Evolutionary conservation across 805 yeast species (phyloP).

Genomic region (Saccharomycopsis synnaedendra): DNA sequence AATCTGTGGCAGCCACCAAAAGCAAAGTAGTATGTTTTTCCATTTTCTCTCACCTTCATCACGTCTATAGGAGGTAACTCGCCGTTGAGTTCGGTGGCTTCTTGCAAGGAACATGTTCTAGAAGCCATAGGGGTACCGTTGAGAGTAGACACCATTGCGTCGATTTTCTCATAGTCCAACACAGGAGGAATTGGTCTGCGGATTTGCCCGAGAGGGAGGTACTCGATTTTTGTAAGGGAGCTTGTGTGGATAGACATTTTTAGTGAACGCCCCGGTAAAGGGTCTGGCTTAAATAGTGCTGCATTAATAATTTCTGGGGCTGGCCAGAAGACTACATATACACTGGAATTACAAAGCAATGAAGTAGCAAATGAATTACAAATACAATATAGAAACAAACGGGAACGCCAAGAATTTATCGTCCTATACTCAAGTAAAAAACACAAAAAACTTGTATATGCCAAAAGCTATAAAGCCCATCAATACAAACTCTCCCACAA

Average conservation of each 20-base stretch:
- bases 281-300: too few relatives aligned
- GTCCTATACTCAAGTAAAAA: too few relatives aligned
- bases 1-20: slow-evolving; percentile 89
- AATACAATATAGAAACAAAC: too few relatives aligned
- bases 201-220: slow-evolving; percentile 56
- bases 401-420: too few relatives aligned
- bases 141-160: slow-evolving; percentile 65
- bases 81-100: slow-evolving; percentile 32
- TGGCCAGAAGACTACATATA: too few relatives aligned
- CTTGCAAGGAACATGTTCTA: slow-evolving; percentile 38
- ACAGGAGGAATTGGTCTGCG: slow-evolving; percentile 82
- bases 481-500: slow-evolving; percentile 1
- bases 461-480: slow-evolving; percentile 4
- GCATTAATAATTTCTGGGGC: too few relatives aligned
- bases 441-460: not conserved
- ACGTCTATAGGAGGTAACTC: slow-evolving; percentile 80
- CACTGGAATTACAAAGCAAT: too few relatives aligned
- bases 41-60: slow-evolving; percentile 51
- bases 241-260: slow-evolving; percentile 63
- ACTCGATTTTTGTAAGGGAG: slow-evolving; percentile 36
- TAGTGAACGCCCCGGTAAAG: not conserved
- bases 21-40: slow-evolving; percentile 57
- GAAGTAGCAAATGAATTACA: too few relatives aligned
- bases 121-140: slow-evolving; percentile 55
- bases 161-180: slow-evolving; percentile 60